phyloP scores from a whole-genome alignment of 495 filamentous ascomycete genomes.

The Massariosphaeria phaeospora region DNA sequence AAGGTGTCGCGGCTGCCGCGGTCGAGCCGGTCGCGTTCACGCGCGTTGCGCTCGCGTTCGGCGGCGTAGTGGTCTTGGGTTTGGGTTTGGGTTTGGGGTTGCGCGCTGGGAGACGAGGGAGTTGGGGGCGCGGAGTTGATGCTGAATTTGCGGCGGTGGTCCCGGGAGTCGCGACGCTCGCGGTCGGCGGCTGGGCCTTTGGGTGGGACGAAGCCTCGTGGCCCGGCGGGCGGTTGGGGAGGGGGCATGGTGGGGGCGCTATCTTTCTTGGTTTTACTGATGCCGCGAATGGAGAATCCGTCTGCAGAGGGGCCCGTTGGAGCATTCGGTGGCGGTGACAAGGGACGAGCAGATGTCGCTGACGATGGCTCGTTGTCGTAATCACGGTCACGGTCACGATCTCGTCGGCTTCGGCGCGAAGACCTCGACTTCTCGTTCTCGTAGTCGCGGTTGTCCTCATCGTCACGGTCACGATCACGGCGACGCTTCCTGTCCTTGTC shows the following conservation, averaged over 20 bases:
- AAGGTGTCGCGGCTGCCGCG: slow-evolving; percentile 1
- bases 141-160: slow-evolving; percentile 4
- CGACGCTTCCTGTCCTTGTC: slow-evolving; percentile 49
- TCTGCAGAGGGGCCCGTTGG: slow-evolving; percentile 42
- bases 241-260: slow-evolving; percentile 18
- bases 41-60: slow-evolving; percentile 18
- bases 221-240: slow-evolving; percentile 22
- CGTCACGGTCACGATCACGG: slow-evolving; percentile 45
- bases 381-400: slow-evolving; percentile 28
- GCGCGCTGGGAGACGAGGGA: background rate
- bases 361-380: background rate
- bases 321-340: slow-evolving; percentile 33
- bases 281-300: slow-evolving; percentile 41
- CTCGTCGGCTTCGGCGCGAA: slow-evolving; percentile 41
- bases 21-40: slow-evolving; percentile 10
- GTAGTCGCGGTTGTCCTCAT: slow-evolving; percentile 41
- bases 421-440: slow-evolving; percentile 38
- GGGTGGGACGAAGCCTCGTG: slow-evolving; percentile 30
- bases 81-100: no score
- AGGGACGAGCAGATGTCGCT: slow-evolving; percentile 7
- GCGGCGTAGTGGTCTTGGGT: slow-evolving; percentile 24
- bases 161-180: slow-evolving; percentile 1
- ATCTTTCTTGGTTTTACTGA: slow-evolving; percentile 17
- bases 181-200: slow-evolving; percentile 32
- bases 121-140: background rate